Conservation (phyloP, 2,329 filamentous ascomycete genomes). For the Microcyclosporella mali region DNA sequence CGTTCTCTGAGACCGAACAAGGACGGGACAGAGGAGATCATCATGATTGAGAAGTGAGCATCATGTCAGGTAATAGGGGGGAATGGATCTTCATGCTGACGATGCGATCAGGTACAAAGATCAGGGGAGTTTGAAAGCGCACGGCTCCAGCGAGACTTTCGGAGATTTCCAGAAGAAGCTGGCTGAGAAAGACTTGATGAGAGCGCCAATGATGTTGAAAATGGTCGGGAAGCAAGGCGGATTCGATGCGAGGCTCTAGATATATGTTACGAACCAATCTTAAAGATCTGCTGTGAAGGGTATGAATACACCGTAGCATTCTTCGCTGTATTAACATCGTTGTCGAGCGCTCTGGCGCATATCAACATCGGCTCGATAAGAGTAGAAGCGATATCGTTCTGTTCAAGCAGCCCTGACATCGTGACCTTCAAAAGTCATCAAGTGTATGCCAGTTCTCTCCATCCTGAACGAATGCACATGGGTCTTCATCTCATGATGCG, state of each 20-base stretch:
- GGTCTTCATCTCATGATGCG: too few relatives aligned
- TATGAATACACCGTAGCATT: too few relatives aligned
- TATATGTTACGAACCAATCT: too few relatives aligned
- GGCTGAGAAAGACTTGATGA: constrained; percentile 12
- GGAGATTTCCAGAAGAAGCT: constrained; percentile 15
- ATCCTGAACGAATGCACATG: too few relatives aligned
- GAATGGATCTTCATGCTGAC: not conserved
- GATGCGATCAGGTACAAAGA: constrained; percentile 8
- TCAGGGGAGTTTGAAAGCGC: constrained; percentile 9
- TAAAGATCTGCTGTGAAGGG: too few relatives aligned
- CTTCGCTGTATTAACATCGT: too few relatives aligned
- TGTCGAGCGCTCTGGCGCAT: too few relatives aligned
- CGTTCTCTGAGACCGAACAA: constrained; percentile 11
- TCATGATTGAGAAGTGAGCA: constrained; percentile 15
- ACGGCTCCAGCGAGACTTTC: constrained; percentile 11
- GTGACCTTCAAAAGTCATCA: too few relatives aligned
- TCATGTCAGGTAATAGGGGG: not conserved
- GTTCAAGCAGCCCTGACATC: too few relatives aligned
- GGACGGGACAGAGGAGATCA: constrained; percentile 14
- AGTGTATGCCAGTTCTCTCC: too few relatives aligned
- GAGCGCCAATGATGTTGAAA: constrained; percentile 15
- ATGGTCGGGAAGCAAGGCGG: constrained; percentile 10
- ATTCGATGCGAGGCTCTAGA: constrained; percentile 8
- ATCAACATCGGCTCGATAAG: too few relatives aligned
- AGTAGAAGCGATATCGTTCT: too few relatives aligned